These are phyloP conservation scores for Sphaerulina musiva DNA, from an alignment of 2,329 filamentous ascomycete genomes.

Conservation along the genomic window DNA sequence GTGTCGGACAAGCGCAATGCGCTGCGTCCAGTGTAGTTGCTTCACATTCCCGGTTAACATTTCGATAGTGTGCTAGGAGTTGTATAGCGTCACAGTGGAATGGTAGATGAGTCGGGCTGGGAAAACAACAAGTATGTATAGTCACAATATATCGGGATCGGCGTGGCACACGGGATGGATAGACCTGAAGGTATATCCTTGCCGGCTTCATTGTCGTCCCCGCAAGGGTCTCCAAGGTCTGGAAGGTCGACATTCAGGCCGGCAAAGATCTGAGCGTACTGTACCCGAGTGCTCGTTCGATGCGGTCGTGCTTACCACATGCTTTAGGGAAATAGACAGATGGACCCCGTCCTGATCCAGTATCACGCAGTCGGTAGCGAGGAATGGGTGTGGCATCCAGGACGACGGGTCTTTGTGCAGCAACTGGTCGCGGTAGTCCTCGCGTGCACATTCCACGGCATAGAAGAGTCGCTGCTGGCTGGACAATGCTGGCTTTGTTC, in stretches of 20 bases:
- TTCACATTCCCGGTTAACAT: constrained; percentile 28
- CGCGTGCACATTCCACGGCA: constrained; percentile 15
- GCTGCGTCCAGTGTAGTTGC: constrained; percentile 43
- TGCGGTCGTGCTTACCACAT: constrained; percentile 10
- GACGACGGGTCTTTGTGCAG: constrained; percentile 17
- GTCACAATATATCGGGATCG: constrained; percentile 6
- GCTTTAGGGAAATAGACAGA: constrained; percentile 12
- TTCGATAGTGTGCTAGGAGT: background rate
- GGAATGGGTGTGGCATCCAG: constrained; percentile 20
- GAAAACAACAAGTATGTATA: constrained; percentile 9
- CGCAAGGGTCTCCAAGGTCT: constrained; percentile 7
- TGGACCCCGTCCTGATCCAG: constrained; percentile 1
- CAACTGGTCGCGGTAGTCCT: constrained; percentile 21
- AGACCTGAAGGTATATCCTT: constrained; percentile 15
- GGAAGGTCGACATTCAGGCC: constrained; percentile 15
- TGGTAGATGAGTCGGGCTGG: background rate
- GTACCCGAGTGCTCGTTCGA: constrained; percentile 4
- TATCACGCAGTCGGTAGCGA: constrained; percentile 27
- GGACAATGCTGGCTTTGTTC: constrained; percentile 10
- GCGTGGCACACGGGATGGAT: constrained; percentile 3
- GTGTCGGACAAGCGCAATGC: constrained; percentile 41
- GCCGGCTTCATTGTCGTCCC: constrained; percentile 18
- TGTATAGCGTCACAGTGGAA: constrained; percentile 3
- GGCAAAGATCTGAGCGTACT: constrained; percentile 17
- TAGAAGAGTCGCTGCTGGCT: background rate